phyloP scores from a whole-genome alignment of 441 rosid species.

The Mallotus japonicus region DNA sequence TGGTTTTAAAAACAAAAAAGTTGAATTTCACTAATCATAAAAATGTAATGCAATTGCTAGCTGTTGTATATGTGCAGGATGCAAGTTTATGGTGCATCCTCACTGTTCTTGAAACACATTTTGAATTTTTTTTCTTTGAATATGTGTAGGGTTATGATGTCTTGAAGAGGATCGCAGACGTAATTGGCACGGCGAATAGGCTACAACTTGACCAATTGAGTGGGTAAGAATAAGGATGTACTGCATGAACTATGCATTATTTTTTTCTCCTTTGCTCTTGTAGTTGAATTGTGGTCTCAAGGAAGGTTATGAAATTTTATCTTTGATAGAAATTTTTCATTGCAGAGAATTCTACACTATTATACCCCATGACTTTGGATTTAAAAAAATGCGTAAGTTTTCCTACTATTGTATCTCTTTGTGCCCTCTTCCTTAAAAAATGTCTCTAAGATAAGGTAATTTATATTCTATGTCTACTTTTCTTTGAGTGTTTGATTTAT shows the following conservation, averaged over 20 bases:
- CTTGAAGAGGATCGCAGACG: conserved; percentile 69
- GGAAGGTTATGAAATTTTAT: not conserved
- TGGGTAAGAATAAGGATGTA: conserved; percentile 48
- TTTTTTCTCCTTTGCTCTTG: not conserved
- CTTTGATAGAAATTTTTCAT: conserved; percentile 19
- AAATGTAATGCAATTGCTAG: not conserved
- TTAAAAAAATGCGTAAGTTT: conserved; percentile 75
- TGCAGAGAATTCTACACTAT: conserved; percentile 87
- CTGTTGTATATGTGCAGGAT: conserved; percentile 1
- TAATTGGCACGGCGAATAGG: conserved; percentile 47
- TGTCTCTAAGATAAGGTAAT: not conserved
- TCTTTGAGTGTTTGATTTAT: not conserved
- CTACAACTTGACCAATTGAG: conserved; percentile 65
- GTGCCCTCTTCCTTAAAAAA: not conserved
- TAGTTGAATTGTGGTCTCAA: conserved; percentile 7
- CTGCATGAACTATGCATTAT: not conserved
- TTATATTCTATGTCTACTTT: not conserved
- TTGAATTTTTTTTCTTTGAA: conserved; percentile 17
- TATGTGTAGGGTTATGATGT: conserved; percentile 75
- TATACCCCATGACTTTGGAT: conserved; percentile 92
- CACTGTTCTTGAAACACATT: not conserved
- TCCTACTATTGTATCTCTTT: conserved; percentile 13
- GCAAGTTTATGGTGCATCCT: conserved; percentile 10
- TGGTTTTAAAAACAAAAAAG: not conserved
- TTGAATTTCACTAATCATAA: not conserved